phyloP scores from a whole-genome alignment of 345 rosid genomes.

The Salix viminalis region DNA sequence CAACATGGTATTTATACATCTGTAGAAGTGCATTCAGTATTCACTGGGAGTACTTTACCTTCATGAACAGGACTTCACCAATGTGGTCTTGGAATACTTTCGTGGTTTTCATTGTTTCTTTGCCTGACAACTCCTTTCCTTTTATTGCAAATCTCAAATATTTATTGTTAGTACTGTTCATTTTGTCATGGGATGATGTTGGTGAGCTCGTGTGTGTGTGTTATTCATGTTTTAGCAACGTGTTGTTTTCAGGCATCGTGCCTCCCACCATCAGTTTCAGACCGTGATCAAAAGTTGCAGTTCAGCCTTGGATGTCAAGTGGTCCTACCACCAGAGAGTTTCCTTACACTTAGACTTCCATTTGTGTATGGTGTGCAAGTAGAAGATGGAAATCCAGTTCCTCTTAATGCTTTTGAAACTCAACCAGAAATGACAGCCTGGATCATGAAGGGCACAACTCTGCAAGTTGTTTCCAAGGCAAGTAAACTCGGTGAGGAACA shows the following conservation, averaged over 20 bases:
- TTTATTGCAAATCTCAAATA: not conserved
- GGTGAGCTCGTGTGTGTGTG: not conserved
- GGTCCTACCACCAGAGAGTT: conserved; percentile 79
- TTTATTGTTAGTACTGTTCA: not conserved
- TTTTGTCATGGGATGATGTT: not conserved
- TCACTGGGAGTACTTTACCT: not conserved
- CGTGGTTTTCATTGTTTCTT: not conserved
- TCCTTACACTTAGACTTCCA: conserved; percentile 66
- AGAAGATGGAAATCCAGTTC: conserved; percentile 45
- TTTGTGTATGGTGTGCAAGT: conserved; percentile 69
- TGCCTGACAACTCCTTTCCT: not conserved
- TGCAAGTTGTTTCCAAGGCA: conserved; percentile 60
- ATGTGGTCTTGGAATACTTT: not conserved
- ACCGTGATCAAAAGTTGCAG: conserved; percentile 49
- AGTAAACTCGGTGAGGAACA: conserved; percentile 23
- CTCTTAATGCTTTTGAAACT: conserved; percentile 56
- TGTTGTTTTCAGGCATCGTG: conserved; percentile 52
- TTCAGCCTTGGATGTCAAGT: conserved; percentile 65
- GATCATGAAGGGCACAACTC: conserved; percentile 56
- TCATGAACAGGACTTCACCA: not conserved
- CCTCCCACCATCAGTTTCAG: conserved; percentile 45
- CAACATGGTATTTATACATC: not conserved
- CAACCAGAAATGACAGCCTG: conserved; percentile 77
- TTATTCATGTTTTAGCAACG: not conserved
- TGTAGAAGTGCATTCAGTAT: not conserved